These are phyloP conservation scores for Sporodiniella umbellata DNA, from an alignment of 371 early-diverging fungal genomes.

Conservation along the genomic window DNA sequence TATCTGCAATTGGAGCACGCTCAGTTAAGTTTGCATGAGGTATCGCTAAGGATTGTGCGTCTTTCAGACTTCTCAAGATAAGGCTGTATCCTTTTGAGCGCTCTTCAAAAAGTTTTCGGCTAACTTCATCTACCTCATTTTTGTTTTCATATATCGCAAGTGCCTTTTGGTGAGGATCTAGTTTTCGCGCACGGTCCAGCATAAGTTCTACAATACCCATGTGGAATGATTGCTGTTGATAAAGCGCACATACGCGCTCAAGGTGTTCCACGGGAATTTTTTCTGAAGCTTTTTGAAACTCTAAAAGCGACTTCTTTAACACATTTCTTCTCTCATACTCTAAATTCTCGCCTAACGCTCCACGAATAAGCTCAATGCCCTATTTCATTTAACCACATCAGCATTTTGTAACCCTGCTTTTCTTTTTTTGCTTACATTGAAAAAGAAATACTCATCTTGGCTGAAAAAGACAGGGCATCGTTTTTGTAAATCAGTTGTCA, in stretches of 20 bases:
- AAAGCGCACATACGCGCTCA: constrained; percentile 53
- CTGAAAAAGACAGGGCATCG: constrained; percentile 53
- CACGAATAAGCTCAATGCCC: constrained; percentile 58
- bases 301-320: constrained; percentile 56
- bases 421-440: constrained; percentile 69
- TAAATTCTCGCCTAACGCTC: constrained; percentile 40
- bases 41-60: constrained; percentile 40
- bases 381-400: constrained; percentile 3
- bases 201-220: constrained; percentile 65
- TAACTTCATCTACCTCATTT: neutral
- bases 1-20: constrained; percentile 1
- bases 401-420: no score
- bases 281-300: constrained; percentile 49
- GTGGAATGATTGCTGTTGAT: constrained; percentile 49
- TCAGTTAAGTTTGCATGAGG: neutral
- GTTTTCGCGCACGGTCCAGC: constrained; percentile 62
- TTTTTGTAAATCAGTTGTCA: neutral
- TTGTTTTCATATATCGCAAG: constrained; percentile 40
- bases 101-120: neutral
- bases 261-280: constrained; percentile 51
- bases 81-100: constrained; percentile 1
- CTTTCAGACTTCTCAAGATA: constrained; percentile 9
- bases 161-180: constrained; percentile 62
- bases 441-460: constrained; percentile 69
- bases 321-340: constrained; percentile 44